phyloP scores from a whole-genome alignment of 495 filamentous ascomycete genomes.

The Penicillium cinerascens region DNA sequence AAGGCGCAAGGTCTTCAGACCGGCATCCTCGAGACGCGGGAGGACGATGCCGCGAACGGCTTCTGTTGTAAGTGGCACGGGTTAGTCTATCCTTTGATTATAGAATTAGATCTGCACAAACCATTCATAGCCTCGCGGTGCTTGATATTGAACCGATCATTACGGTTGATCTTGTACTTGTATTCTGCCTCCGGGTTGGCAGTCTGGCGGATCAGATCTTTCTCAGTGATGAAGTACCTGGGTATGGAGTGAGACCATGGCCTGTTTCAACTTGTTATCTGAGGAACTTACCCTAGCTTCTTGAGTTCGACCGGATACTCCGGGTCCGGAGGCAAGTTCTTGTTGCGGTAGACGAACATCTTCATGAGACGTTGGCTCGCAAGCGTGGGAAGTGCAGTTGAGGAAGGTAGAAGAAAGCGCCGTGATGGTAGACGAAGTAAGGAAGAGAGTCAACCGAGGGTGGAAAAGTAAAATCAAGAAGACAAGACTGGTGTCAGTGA shows the following conservation, averaged over 20 bases:
- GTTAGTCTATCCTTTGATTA: background rate
- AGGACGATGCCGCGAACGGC: conserved; percentile 59
- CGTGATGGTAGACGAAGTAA: background rate
- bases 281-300: conserved; percentile 60
- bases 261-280: background rate
- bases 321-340: conserved; percentile 68
- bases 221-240: conserved; percentile 68
- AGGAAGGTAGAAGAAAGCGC: background rate
- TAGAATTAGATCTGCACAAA: conserved; percentile 21
- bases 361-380: background rate
- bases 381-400: background rate
- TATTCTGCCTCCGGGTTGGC: conserved; percentile 63
- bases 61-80: conserved; percentile 36
- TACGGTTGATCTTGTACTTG: conserved; percentile 66
- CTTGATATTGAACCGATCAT: conserved; percentile 66
- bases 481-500: background rate
- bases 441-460: background rate
- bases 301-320: conserved; percentile 58
- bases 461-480: background rate
- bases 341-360: conserved; percentile 68
- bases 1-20: conserved; percentile 53
- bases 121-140: conserved; percentile 69
- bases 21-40: conserved; percentile 55
- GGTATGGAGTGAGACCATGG: background rate
- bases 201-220: conserved; percentile 68